A percentile compares a stretch with the other conserved stretches of the same genome.
Conservation (phyloP, 2,329 filamentous ascomycete genomes). For the Aureobasidium zeae region DNA sequence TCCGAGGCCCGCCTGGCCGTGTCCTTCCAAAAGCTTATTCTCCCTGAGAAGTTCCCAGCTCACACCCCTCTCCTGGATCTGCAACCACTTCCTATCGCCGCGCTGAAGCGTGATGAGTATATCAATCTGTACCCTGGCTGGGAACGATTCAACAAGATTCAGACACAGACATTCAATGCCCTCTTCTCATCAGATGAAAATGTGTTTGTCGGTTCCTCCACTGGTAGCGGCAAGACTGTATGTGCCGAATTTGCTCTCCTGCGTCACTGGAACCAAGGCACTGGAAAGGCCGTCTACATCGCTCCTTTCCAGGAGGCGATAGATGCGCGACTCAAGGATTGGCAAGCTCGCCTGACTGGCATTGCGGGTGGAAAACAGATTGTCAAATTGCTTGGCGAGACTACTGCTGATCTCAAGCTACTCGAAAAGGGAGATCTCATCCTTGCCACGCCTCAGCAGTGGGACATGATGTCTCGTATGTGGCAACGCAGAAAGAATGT, state of each 20-base stretch:
- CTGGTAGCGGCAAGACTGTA: constrained; percentile 91
- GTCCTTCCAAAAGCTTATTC: constrained; percentile 86
- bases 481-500: constrained; percentile 97
- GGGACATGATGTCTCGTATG: constrained; percentile 90
- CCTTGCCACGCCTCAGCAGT: constrained; percentile 84
- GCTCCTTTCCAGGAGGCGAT: constrained; percentile 92
- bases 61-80: constrained; percentile 88
- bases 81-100: constrained; percentile 80
- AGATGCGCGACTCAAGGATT: constrained; percentile 71
- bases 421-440: constrained; percentile 82
- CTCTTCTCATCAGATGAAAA: constrained; percentile 87
- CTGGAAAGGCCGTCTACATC: constrained; percentile 81
- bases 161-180: constrained; percentile 94
- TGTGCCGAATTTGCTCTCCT: constrained; percentile 92
- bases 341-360: constrained; percentile 65
- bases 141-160: constrained; percentile 90
- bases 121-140: constrained; percentile 72
- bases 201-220: constrained; percentile 84
- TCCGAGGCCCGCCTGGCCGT: constrained; percentile 88
- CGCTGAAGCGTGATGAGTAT: constrained; percentile 78
- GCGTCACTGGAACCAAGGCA: constrained; percentile 67
- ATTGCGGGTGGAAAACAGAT: constrained; percentile 79
- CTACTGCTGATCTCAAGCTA: constrained; percentile 78
- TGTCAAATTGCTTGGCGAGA: constrained; percentile 89
- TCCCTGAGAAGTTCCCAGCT: constrained; percentile 90